phyloP scores from a whole-genome alignment of 1,284 basidiomycete genomes.

The Sanghuangporus sanghuang region DNA sequence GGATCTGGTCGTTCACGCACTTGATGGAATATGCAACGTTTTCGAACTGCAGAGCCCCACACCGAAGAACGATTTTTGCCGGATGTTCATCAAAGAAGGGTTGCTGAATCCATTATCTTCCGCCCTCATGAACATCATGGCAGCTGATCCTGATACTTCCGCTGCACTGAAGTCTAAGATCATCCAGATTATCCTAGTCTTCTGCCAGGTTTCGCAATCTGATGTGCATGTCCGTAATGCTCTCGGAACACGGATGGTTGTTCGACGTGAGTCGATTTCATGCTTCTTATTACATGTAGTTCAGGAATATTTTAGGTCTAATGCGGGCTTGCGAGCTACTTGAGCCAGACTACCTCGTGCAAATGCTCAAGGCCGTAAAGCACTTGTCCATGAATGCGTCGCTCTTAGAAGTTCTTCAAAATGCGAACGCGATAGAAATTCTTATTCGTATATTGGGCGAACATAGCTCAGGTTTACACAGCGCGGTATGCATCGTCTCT shows the following conservation, averaged over 20 bases:
- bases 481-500: constrained; percentile 54
- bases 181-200: constrained; percentile 86
- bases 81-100: constrained; percentile 96
- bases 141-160: constrained; percentile 60
- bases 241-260: constrained; percentile 83
- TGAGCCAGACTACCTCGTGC: constrained; percentile 79
- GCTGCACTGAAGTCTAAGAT: constrained; percentile 83
- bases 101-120: constrained; percentile 89
- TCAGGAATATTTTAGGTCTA: constrained; percentile 47
- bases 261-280: constrained; percentile 63
- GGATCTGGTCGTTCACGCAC: constrained; percentile 89
- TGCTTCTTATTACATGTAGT: constrained; percentile 1
- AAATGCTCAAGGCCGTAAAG: constrained; percentile 92
- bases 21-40: constrained; percentile 92
- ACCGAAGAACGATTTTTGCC: constrained; percentile 96
- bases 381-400: constrained; percentile 92
- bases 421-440: constrained; percentile 92
- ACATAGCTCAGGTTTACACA: constrained; percentile 73
- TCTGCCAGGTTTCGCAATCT: constrained; percentile 92
- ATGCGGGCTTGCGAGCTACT: constrained; percentile 80
- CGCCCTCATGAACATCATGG: constrained; percentile 85
- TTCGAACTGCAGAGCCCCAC: constrained; percentile 95
- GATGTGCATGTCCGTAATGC: constrained; percentile 91
- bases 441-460: constrained; percentile 82
- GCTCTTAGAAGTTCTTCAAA: constrained; percentile 89